Base-by-base conservation (phyloP, 768 basidiomycete species). In the Podaxis mareebaensis region DNA sequence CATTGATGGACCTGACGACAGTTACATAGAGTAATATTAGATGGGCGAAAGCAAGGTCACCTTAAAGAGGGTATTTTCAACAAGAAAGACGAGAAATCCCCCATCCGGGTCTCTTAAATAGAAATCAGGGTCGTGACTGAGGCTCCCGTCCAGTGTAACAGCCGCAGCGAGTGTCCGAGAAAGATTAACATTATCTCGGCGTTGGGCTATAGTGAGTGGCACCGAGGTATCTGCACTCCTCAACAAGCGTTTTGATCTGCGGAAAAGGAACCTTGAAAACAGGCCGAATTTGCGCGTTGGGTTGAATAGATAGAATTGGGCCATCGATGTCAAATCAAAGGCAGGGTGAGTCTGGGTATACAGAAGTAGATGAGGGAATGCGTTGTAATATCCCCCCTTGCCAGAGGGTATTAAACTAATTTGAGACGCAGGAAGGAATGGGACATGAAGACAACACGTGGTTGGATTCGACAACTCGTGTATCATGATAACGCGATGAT, bases 51-150 rank as follows among this genome's bases (percentile, higher is more conserved):
- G 40, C 17, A 46, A 48, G 66, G 76, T 60, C 68, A 89, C 89
- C 73, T 84, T 89, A 75, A 90, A 90, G 60, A 90, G 68, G 6
- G 82, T 85, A 67, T 83, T 80, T 68, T 85, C 84, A 13, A 87
- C 84, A 56, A 78, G 78, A 65, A 90, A 79, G n/a, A 87, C 74
- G 67, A 83, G 84, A 66, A 85, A 84, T n/a, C 83, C 85, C 30
- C 81, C 79, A 38, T 75, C 73, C 5, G 66, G 68, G 17, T 74
- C 75, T 28, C 71, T 68, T 55, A 72, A 68, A 65, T 76, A 78
- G 59, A 75, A 79, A 40, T 75, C 71, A 39, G 67, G 54, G 66
- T 80, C 77, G 52, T 65, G 73, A n/a, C 65, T 66, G 49, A 73
- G 63, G 38, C 57, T 60, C 67, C 67, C 57, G 53, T 42, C 38